A percentile compares a stretch with the other conserved stretches of the same genome.
Evolutionary conservation across 768 basidiomycete genomes (phyloP).

Genomic region (Dentipellis fragilis): DNA sequence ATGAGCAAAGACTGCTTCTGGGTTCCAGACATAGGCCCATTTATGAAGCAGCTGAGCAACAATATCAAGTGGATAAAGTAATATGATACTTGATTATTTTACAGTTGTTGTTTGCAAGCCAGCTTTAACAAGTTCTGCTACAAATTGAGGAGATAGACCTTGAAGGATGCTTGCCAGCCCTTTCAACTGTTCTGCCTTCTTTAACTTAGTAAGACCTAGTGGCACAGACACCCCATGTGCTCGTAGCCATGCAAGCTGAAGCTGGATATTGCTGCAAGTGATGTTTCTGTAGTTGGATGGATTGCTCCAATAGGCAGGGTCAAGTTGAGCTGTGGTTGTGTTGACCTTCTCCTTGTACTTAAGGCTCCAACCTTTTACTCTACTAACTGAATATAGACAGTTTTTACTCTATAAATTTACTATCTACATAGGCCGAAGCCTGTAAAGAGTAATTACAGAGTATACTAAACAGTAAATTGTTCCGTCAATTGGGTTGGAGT

Average conservation of each 20-base stretch:
- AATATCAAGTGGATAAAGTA: neutral
- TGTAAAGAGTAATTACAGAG: too few species aligned
- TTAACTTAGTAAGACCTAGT: neutral
- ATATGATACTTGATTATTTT: neutral
- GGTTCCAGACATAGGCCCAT: too few species aligned
- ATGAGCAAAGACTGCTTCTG: neutral
- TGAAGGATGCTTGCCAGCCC: neutral
- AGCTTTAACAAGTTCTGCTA: neutral
- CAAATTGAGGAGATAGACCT: neutral
- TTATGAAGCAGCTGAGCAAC: neutral
- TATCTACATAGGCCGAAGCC: too few species aligned
- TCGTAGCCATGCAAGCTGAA: neutral
- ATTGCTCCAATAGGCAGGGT: neutral
- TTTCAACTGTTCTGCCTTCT: neutral
- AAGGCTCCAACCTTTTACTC: too few species aligned
- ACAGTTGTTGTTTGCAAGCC: neutral
- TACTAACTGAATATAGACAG: too few species aligned
- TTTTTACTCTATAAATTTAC: too few species aligned
- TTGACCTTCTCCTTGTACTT: neutral
- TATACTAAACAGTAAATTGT: too few species aligned
- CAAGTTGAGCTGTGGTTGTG: neutral
- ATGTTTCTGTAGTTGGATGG: neutral
- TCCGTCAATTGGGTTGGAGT: too few species aligned
- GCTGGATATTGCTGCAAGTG: neutral
- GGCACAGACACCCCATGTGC: neutral